Conservation (phyloP, 768 basidiomycete species). For the Xerocomus spinulosus region DNA sequence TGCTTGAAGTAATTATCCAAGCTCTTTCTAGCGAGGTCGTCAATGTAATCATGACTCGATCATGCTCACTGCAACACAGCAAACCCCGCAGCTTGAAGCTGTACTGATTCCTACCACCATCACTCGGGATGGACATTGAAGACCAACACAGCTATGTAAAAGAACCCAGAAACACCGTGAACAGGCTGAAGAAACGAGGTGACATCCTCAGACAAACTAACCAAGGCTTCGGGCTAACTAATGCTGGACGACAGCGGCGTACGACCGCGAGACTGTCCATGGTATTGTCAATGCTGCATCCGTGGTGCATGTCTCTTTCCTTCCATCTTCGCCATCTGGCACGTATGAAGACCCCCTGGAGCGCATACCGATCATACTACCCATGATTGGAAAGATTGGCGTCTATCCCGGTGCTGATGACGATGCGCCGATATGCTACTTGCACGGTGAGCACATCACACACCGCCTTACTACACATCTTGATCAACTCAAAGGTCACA, state of each 20-base stretch:
- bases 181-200: conserved; percentile 25
- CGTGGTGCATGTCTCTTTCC: conserved; percentile 23
- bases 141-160: conserved; percentile 37
- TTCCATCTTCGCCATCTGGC: conserved; percentile 15
- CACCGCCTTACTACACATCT: not conserved
- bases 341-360: conserved; percentile 9
- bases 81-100: not conserved
- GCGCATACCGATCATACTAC: conserved; percentile 19
- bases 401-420: conserved; percentile 12
- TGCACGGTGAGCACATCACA: conserved; percentile 14
- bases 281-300: conserved; percentile 20
- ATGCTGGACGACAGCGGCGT: conserved; percentile 8
- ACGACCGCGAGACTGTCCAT: conserved; percentile 21
- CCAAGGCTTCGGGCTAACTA: not conserved
- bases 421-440: conserved; percentile 14
- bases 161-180: conserved; percentile 19
- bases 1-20: too few relatives aligned
- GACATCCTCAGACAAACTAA: not conserved
- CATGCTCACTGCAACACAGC: not conserved
- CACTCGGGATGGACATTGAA: conserved; percentile 44
- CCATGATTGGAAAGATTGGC: conserved; percentile 25
- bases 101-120: not conserved
- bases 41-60: not conserved
- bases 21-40: too few relatives aligned
- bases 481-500: conserved; percentile 8